Evolutionary conservation across 306 rosid species (phyloP).

Genomic region (Quercus gilva): DNA sequence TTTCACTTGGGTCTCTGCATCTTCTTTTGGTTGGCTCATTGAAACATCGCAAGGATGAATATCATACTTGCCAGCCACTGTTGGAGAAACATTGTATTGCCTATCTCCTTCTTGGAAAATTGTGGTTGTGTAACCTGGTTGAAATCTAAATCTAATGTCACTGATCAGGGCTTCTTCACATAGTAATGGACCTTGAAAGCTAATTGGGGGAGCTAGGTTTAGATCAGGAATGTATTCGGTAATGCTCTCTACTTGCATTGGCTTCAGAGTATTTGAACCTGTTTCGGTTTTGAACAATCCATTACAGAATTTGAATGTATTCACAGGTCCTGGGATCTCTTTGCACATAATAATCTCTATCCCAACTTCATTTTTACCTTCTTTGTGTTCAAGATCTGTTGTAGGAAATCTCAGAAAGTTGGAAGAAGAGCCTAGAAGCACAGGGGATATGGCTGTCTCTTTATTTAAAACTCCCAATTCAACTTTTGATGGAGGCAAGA

Average conservation of each 20-base stretch:
- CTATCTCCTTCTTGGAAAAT: conserved; percentile 17
- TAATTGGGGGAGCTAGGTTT: conserved; percentile 19
- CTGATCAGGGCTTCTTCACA: conserved; percentile 13
- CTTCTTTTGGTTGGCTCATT: conserved; percentile 20
- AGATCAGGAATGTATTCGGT: conserved; percentile 15
- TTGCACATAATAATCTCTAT: background rate
- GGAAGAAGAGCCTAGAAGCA: conserved; percentile 9
- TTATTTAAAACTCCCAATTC: conserved; percentile 14
- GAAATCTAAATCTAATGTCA: conserved; percentile 6
- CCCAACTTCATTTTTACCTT: conserved; percentile 27
- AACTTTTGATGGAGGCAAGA: conserved; percentile 13
- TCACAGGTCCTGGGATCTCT: conserved; percentile 22
- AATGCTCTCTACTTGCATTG: conserved; percentile 6
- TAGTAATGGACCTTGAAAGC: conserved; percentile 11
- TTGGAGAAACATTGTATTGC: conserved; percentile 10
- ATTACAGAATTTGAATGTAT: background rate
- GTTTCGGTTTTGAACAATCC: conserved; percentile 3
- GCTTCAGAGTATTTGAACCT: conserved; percentile 16
- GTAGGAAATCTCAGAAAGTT: conserved; percentile 17
- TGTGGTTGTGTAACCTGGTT: conserved; percentile 10
- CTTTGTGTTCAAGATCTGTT: conserved; percentile 19
- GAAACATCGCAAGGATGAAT: conserved; percentile 16
- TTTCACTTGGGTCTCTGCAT: conserved; percentile 18
- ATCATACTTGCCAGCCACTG: conserved; percentile 18
- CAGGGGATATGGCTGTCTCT: conserved; percentile 25